These are phyloP conservation scores for Podospora fimiseda DNA, from an alignment of 495 filamentous ascomycete species.

Conservation along the genomic window DNA sequence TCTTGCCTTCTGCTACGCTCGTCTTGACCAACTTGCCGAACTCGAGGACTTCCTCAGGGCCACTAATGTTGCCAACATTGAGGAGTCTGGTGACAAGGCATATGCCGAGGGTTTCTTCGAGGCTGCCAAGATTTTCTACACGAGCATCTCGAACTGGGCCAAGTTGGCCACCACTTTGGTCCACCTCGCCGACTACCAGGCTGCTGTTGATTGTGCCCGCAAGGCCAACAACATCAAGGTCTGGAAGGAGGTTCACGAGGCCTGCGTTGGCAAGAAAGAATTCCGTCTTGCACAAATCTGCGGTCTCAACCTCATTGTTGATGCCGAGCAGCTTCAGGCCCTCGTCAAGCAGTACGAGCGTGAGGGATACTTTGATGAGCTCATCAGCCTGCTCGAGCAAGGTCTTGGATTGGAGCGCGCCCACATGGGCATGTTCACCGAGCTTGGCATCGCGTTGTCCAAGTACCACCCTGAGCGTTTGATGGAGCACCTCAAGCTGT, in stretches of 20 bases:
- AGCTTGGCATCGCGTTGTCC: slow-evolving; percentile 87
- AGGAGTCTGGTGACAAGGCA: slow-evolving; percentile 95
- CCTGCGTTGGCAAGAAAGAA: slow-evolving; percentile 96
- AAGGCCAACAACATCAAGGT: slow-evolving; percentile 99
- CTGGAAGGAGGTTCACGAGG: slow-evolving; percentile 98
- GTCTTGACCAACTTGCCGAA: slow-evolving; percentile 84
- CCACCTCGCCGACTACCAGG: slow-evolving; percentile 94
- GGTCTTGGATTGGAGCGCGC: slow-evolving; percentile 86
- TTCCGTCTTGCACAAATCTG: slow-evolving; percentile 99
- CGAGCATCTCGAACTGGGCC: slow-evolving; percentile 98
- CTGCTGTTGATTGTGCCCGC: slow-evolving; percentile 94
- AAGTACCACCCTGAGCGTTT: slow-evolving; percentile 95
- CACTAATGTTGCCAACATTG: slow-evolving; percentile 91
- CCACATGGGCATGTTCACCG: slow-evolving; percentile 90
- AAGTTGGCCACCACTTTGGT: slow-evolving; percentile 97
- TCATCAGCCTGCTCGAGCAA: slow-evolving; percentile 90
- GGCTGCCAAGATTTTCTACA: slow-evolving; percentile 98
- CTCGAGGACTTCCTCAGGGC: slow-evolving; percentile 93
- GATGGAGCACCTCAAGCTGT: slow-evolving; percentile 98
- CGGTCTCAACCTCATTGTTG: slow-evolving; percentile 96
- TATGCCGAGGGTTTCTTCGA: slow-evolving; percentile 92
- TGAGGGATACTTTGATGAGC: slow-evolving; percentile 97
- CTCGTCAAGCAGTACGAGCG: slow-evolving; percentile 94
- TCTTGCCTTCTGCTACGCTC: slow-evolving; percentile 87
- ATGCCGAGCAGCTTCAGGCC: slow-evolving; percentile 91